A percentile compares a stretch with the other conserved stretches of the same genome.
Evolutionary conservation across 1,139 yeast genomes (phyloP).

Genomic region (Blastobotrys serpentis): DNA sequence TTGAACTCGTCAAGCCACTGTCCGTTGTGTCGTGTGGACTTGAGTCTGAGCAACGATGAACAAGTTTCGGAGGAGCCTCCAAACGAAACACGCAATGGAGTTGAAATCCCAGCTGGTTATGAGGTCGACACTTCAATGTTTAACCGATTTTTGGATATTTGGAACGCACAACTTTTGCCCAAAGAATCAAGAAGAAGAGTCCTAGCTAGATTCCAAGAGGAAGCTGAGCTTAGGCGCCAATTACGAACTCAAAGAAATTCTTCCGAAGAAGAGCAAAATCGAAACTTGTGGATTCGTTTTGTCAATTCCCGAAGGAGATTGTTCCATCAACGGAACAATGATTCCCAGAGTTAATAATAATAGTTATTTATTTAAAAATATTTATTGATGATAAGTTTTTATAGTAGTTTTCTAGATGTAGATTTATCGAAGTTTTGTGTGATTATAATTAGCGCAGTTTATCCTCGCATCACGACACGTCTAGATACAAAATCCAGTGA

Average conservation of each 20-base stretch:
- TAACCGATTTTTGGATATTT: constrained; percentile 36
- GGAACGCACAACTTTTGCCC: constrained; percentile 40
- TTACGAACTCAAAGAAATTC: constrained; percentile 22
- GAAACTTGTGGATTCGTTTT: constrained; percentile 29
- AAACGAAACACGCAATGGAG: constrained; percentile 12
- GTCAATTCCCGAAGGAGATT: constrained; percentile 29
- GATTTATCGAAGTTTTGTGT: no score
- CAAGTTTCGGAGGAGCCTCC: constrained; percentile 31
- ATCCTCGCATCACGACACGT: no score
- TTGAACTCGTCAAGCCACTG: constrained; percentile 73
- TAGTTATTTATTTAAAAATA: background rate
- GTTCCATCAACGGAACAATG: constrained; percentile 11
- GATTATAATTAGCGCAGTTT: background rate
- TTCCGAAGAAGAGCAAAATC: constrained; percentile 24
- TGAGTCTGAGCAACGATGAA: constrained; percentile 30
- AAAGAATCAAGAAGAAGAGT: constrained; percentile 36
- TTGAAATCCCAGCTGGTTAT: constrained; percentile 30
- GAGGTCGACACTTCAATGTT: constrained; percentile 33
- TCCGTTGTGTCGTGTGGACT: constrained; percentile 76
- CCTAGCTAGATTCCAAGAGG: constrained; percentile 34
- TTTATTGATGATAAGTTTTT: background rate
- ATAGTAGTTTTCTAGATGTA: no score
- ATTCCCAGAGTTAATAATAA: background rate
- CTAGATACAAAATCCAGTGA: no score
- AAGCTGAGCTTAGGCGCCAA: constrained; percentile 34